A percentile compares a stretch with the other conserved stretches of the same genome.
These are phyloP conservation scores for Candida ponderosae DNA, from an alignment of 805 yeast genomes.

Conservation along the genomic window DNA sequence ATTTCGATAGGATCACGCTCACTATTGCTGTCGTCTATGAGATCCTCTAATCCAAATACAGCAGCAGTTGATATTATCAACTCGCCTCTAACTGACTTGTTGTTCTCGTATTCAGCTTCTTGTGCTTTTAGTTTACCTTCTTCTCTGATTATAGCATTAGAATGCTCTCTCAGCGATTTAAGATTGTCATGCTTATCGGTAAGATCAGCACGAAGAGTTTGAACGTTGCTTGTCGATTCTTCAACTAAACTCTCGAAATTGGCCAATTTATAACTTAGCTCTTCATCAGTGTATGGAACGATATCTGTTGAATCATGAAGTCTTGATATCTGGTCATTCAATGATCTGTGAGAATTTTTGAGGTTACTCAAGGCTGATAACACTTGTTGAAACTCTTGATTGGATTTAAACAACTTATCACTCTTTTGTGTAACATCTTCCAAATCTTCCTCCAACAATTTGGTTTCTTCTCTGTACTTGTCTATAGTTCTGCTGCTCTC, in stretches of 20 bases:
- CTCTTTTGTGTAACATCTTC: conserved; percentile 48
- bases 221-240: conserved; percentile 22
- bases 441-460: conserved; percentile 39
- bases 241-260: conserved; percentile 30
- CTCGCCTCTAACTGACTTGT: conserved; percentile 14
- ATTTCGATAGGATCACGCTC: not conserved
- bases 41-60: not conserved
- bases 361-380: conserved; percentile 56
- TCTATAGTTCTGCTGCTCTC: conserved; percentile 37
- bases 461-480: conserved; percentile 39
- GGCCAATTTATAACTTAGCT: conserved; percentile 29
- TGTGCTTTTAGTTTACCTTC: conserved; percentile 52
- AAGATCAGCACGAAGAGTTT: conserved; percentile 16
- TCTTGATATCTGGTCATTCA: conserved; percentile 43
- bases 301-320: conserved; percentile 38
- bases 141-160: conserved; percentile 31
- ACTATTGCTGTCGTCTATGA: not conserved
- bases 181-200: conserved; percentile 16
- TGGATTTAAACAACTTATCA: conserved; percentile 58
- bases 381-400: conserved; percentile 74
- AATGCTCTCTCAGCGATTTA: conserved; percentile 21
- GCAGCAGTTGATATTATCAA: conserved; percentile 3
- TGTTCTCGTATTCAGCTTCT: conserved; percentile 24
- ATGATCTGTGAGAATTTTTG: conserved; percentile 35
- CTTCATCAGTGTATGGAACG: conserved; percentile 35